Evolutionary conservation across 176 grass and related monocot species (phyloP).

Genomic region (Melocanna baccifera): DNA sequence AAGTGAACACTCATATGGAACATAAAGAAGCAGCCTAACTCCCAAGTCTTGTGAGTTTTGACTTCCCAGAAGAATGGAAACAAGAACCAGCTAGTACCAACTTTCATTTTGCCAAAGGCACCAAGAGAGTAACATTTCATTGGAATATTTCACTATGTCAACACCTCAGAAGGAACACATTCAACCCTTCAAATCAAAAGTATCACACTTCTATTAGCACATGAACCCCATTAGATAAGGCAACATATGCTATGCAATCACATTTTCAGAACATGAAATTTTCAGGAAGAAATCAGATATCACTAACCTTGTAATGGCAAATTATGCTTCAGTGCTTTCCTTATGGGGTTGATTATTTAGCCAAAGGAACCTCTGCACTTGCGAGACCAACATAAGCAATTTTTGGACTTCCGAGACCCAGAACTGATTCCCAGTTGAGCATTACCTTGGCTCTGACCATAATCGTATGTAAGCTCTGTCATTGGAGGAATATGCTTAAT

Average conservation of each 20-base stretch:
- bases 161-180: background rate
- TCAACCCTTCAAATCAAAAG: background rate
- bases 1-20: background rate
- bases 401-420: constrained; percentile 39
- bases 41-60: background rate
- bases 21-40: background rate
- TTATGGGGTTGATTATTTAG: constrained; percentile 11
- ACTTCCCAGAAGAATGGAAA: background rate
- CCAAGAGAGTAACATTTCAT: background rate
- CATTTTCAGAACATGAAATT: background rate
- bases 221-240: background rate
- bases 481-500: constrained; percentile 83
- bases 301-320: constrained; percentile 6
- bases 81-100: background rate
- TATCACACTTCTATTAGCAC: background rate
- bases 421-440: constrained; percentile 23
- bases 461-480: constrained; percentile 88
- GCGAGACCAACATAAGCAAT: constrained; percentile 53
- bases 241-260: background rate
- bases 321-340: constrained; percentile 2
- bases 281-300: background rate
- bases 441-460: constrained; percentile 55
- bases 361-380: constrained; percentile 77
- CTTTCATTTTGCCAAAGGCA: background rate
- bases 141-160: background rate